Evolutionary conservation across 2,329 filamentous ascomycete species (phyloP), one percentile per base, ranked within the genome.

Genomic region (Rutstroemia sp.): DNA sequence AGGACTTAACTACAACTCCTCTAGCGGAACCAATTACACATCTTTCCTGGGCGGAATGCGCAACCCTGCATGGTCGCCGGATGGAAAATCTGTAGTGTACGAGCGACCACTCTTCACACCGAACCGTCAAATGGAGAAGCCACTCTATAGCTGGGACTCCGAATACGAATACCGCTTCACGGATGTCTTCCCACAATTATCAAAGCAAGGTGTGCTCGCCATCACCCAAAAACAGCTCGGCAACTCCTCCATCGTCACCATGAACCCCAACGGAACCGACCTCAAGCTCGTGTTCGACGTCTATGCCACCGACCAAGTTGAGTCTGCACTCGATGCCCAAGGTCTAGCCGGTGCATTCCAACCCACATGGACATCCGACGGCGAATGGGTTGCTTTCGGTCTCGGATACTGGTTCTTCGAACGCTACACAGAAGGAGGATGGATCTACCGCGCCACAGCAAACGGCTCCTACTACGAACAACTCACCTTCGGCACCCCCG

Each of bases 91-190:
- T 5, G 61, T 65, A 2, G 53, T 65, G 18, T 65, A 64, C 37
- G 62, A 71, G 59, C 64, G 63, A 39, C 7, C 27, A 1, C 44
- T 63, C 2, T 58, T 50, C 16, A 72, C 67, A 64, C 59, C 64
- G 4, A 61, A 64, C 9, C 72, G 72, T 4, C 61, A 69, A 1
- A 66, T 70, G 52, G 69, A 71, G 10, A 71, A 72, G 61, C 44
- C 65, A 44, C 65, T 75, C 5, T 75, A 70, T 59, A 71, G 67
- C 59, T 75, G 68, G 67, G 70, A 75, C 44, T 38, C 44, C 6
- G 69, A 73, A 4, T 75, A 69, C 69, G 73, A 75, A 5, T 75
- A 75, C 58, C 69, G 71, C 19, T 73, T 73, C 66, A 74, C 69
- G 46, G 73, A 75, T 52, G 71, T 75, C 3, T 75, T 75, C 62